phyloP scores from a whole-genome alignment of 345 rosid genomes.

The Eucalyptus microcorys region DNA sequence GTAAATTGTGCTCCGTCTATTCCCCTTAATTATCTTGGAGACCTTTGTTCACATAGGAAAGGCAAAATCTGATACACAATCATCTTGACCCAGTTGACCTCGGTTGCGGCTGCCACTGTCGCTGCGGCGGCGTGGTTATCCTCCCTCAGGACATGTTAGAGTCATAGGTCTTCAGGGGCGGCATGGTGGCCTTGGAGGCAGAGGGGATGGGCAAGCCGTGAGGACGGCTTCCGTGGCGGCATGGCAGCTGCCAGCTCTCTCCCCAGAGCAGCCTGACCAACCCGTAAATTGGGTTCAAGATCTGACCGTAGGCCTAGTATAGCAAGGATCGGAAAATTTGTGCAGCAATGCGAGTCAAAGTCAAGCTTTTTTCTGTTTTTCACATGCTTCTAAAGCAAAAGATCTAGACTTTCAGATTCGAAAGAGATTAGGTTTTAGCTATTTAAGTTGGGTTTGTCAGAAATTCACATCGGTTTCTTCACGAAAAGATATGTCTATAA shows the following conservation, averaged over 20 bases:
- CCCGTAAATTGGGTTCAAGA: constrained; percentile 32
- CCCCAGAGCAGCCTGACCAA: constrained; percentile 82
- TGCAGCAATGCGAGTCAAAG: neutral
- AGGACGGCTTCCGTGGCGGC: constrained; percentile 77
- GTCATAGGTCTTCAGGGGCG: constrained; percentile 59
- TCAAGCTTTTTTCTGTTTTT: neutral
- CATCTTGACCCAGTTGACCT: neutral
- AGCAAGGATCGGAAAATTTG: neutral
- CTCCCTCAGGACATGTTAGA: constrained; percentile 64
- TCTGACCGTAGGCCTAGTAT: neutral
- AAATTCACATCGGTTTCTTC: neutral
- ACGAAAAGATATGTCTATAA: neutral
- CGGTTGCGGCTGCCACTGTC: no score
- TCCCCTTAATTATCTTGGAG: neutral
- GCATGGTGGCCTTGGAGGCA: constrained; percentile 38
- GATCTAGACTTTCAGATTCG: neutral
- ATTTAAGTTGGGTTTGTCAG: neutral
- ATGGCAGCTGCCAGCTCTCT: constrained; percentile 84
- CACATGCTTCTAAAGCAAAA: neutral
- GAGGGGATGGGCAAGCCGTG: constrained; percentile 35
- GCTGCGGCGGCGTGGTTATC: constrained; percentile 32
- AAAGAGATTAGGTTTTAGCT: neutral
- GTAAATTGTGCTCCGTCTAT: neutral
- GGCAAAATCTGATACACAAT: neutral
- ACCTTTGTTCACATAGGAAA: neutral